Conservation (phyloP, 2,329 filamentous ascomycete genomes). For the Alternaria angustiovoidea region DNA sequence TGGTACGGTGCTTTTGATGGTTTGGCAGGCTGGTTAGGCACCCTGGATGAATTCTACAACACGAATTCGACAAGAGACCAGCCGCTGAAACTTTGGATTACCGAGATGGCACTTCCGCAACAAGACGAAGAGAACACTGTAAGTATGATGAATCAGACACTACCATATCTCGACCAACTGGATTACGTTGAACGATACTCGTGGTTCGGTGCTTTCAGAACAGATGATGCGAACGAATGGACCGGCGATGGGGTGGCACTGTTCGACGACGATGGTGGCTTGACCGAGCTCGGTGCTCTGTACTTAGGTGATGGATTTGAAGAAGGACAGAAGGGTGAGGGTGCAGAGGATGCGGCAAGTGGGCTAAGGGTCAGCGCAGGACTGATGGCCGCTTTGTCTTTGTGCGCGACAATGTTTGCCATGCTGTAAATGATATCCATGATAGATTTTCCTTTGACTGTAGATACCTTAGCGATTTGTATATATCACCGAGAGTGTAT, state of each 20-base stretch:
- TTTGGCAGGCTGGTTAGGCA: slow-evolving; percentile 70
- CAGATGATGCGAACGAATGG: slow-evolving; percentile 46
- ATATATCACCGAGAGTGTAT: neutral
- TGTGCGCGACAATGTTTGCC: slow-evolving; percentile 8
- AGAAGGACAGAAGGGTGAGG: slow-evolving; percentile 43
- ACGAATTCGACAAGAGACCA: slow-evolving; percentile 58
- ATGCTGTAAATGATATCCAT: slow-evolving; percentile 1
- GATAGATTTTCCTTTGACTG: neutral
- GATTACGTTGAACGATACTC: slow-evolving; percentile 54
- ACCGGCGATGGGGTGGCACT: slow-evolving; percentile 47
- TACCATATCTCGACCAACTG: slow-evolving; percentile 72
- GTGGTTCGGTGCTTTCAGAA: slow-evolving; percentile 48
- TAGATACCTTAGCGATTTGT: slow-evolving; percentile 11
- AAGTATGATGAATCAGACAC: slow-evolving; percentile 72
- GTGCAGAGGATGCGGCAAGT: slow-evolving; percentile 23
- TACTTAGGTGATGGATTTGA: slow-evolving; percentile 44
- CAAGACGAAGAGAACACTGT: slow-evolving; percentile 66
- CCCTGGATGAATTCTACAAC: slow-evolving; percentile 62
- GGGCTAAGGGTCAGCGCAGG: slow-evolving; percentile 16
- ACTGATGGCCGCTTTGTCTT: slow-evolving; percentile 15
- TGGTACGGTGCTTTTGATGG: slow-evolving; percentile 73
- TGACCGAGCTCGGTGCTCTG: slow-evolving; percentile 44
- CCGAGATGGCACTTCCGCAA: slow-evolving; percentile 73
- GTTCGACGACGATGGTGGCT: slow-evolving; percentile 42
- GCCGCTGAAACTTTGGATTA: slow-evolving; percentile 71